A percentile compares a stretch with the other conserved stretches of the same genome.
Evolutionary conservation across 2,329 filamentous ascomycete genomes (phyloP).

Genomic region (Fusarium incarnatum): DNA sequence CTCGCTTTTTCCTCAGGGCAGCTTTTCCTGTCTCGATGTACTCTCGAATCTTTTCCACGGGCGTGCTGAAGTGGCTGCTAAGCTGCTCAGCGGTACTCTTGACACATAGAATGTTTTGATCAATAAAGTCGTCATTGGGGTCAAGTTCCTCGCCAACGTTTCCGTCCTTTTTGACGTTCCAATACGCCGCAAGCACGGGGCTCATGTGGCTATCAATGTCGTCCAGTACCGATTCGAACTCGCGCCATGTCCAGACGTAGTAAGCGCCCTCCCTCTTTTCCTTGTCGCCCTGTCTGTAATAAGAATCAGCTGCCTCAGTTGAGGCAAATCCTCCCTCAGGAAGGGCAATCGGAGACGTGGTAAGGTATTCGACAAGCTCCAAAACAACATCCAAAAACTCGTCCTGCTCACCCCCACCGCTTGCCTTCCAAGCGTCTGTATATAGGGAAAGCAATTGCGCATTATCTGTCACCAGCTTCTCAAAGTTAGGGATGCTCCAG

Average conservation of each 20-base stretch:
- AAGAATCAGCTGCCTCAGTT: slow-evolving; percentile 90
- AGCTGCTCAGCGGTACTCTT: slow-evolving; percentile 75
- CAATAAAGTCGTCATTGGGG: slow-evolving; percentile 92
- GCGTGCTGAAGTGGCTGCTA: slow-evolving; percentile 78
- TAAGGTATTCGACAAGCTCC: slow-evolving; percentile 89
- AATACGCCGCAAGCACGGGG: slow-evolving; percentile 83
- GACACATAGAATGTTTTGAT: slow-evolving; percentile 88
- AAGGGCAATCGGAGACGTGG: slow-evolving; percentile 74
- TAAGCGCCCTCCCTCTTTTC: slow-evolving; percentile 93
- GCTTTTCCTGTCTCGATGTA: slow-evolving; percentile 74
- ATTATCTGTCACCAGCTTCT: slow-evolving; percentile 97
- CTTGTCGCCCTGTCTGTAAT: slow-evolving; percentile 76
- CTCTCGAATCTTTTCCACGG: slow-evolving; percentile 73
- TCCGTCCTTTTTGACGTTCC: slow-evolving; percentile 84
- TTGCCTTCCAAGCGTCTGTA: slow-evolving; percentile 82
- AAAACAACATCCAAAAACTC: slow-evolving; percentile 83
- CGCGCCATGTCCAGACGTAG: slow-evolving; percentile 92
- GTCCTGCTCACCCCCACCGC: slow-evolving; percentile 62
- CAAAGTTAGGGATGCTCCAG: slow-evolving; percentile 95
- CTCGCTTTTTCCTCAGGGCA: slow-evolving; percentile 77
- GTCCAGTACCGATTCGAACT: slow-evolving; percentile 80
- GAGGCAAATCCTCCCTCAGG: slow-evolving; percentile 82
- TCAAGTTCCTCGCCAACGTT: slow-evolving; percentile 88
- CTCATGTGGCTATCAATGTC: slow-evolving; percentile 66
- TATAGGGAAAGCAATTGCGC: slow-evolving; percentile 86